A percentile compares a stretch with the other conserved stretches of the same genome.
Conservation (phyloP, 345 rosid genomes). For the Fremontodendron californicum region DNA sequence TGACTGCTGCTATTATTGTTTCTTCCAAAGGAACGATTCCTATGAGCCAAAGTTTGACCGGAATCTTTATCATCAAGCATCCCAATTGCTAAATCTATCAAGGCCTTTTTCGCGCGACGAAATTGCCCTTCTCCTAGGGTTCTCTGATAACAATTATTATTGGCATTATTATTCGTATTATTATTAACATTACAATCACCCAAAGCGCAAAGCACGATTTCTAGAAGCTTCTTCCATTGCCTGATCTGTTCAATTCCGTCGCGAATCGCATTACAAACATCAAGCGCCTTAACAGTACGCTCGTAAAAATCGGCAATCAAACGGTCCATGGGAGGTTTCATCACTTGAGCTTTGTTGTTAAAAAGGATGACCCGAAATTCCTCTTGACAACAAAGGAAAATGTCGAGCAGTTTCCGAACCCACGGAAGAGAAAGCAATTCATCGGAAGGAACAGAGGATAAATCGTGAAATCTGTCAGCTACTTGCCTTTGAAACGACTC, state of each 20-base stretch:
- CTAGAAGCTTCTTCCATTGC: slow-evolving; percentile 64
- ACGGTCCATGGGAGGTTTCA: slow-evolving; percentile 40
- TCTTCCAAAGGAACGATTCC: slow-evolving; percentile 87
- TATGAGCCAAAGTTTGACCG: slow-evolving; percentile 38
- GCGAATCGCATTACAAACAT: slow-evolving; percentile 79
- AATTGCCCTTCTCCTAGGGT: slow-evolving; percentile 70
- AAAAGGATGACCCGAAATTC: slow-evolving; percentile 32
- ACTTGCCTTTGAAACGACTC: slow-evolving; percentile 67
- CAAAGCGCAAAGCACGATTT: slow-evolving; percentile 60
- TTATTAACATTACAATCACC: slow-evolving; percentile 21
- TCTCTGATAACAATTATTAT: slow-evolving; percentile 25
- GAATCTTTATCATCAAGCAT: slow-evolving; percentile 87
- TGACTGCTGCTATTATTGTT: slow-evolving; percentile 16
- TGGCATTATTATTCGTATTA: too few species aligned
- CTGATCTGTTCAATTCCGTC: slow-evolving; percentile 79
- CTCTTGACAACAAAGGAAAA: slow-evolving; percentile 36
- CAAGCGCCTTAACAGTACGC: slow-evolving; percentile 78
- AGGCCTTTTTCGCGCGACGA: slow-evolving; percentile 84
- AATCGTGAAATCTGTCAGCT: slow-evolving; percentile 45
- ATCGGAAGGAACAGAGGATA: slow-evolving; percentile 30
- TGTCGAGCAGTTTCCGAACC: slow-evolving; percentile 41
- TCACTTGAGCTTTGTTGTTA: slow-evolving; percentile 22
- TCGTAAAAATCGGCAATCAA: slow-evolving; percentile 56
- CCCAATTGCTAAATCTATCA: slow-evolving; percentile 70
- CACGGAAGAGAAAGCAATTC: slow-evolving; percentile 45